Base-by-base conservation (phyloP, 2,329 filamentous ascomycete species). In the Fusarium dimerum region DNA sequence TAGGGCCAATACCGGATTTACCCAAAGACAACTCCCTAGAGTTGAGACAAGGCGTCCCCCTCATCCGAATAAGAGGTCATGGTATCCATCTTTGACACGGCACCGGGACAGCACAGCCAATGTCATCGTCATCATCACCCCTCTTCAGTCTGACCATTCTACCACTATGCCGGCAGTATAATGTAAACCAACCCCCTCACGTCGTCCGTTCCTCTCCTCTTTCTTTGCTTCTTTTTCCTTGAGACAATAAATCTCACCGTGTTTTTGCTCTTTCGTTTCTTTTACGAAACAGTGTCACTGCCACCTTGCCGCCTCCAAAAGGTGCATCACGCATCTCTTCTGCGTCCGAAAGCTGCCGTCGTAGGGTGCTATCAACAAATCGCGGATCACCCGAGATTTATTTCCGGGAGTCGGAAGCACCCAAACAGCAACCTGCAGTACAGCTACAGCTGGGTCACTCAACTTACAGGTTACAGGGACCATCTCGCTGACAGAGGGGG, bases 91-190 rank as follows among this genome's bases (percentile, higher is more conserved):
- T 26, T 26, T 26, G 20, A 26, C 20, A 26, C 20, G 20, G 20
- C 20, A 26, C 20, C 20, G 20, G 20, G 20, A 26, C 20, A 26
- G 20, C 20, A 26, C 20, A 26, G 44, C 29, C 34, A 48, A 43
- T 44, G 36, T 34, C 36, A 45, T 54, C 50, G 54, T 55, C 60
- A 60, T 59, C 57, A 47, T 60, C 56, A 56, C 52, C 41, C 40
- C 55, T 62, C 59, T 56, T 58, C 55, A 53, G 60, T 46, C 40
- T n/a, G 9, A 12, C 43, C 41, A 10, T 29, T 36, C n/a, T n/a
- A 36, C 18, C 10, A 3, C 32, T 45, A 40, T 50, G 20, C 20
- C 20, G 20, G 20, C 20, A 26, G 20, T 26, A 26, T 26, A 26
- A 26, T 26, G 20, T 26, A 26, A 26, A 26, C 20, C 20, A 26